phyloP scores from a whole-genome alignment of 805 yeast genomes.

The Starmera amethionina region DNA sequence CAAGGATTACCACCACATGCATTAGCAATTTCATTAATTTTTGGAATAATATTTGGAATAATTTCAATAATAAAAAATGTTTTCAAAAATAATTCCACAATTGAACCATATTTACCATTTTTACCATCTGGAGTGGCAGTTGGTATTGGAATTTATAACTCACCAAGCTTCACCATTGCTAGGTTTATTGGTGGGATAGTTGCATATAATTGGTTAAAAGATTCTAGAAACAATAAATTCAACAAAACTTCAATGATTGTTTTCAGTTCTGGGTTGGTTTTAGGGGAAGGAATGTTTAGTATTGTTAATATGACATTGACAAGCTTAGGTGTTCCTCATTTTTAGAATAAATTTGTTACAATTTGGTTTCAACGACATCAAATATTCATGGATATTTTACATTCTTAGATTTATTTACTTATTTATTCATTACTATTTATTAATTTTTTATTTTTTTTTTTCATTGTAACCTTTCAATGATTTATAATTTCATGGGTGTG shows the following conservation, averaged over 20 bases:
- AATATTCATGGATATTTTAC: not conserved
- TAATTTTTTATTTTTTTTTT: too few species aligned
- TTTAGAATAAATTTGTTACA: too few species aligned
- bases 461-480: too few species aligned
- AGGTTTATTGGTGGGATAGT: constrained; percentile 82
- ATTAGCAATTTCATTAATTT: constrained; percentile 41
- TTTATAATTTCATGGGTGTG: too few species aligned
- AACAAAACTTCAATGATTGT: constrained; percentile 72
- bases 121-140: constrained; percentile 95
- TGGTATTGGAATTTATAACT: constrained; percentile 91
- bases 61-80: constrained; percentile 58
- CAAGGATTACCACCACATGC: constrained; percentile 82
- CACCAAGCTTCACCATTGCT: constrained; percentile 90
- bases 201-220: constrained; percentile 47
- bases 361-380: too few species aligned
- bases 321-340: constrained; percentile 55
- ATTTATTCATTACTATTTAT: too few species aligned
- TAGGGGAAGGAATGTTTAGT: constrained; percentile 91
- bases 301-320: constrained; percentile 74
- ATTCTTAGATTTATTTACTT: too few species aligned
- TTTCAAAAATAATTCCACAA: constrained; percentile 28
- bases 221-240: constrained; percentile 25
- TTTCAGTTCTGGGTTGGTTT: constrained; percentile 81
- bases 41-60: constrained; percentile 61
- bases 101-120: constrained; percentile 36